Conservation (phyloP, 2,329 filamentous ascomycete genomes). For the Verticillium dahliae region DNA sequence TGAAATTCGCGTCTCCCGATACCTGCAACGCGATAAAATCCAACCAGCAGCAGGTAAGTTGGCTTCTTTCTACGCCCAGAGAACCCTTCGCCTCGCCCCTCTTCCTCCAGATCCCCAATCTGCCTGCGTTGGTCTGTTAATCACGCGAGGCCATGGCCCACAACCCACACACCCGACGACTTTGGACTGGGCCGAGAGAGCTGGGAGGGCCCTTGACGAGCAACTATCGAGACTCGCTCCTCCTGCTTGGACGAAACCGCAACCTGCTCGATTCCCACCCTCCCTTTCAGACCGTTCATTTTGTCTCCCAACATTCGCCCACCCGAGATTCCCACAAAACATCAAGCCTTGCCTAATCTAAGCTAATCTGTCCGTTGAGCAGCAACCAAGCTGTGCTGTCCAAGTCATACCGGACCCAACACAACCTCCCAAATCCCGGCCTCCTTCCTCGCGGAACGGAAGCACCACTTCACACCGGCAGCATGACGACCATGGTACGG, state of each 20-base stretch:
- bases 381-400: neutral
- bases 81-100: neutral
- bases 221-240: neutral
- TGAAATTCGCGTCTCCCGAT: neutral
- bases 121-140: neutral
- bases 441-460: neutral
- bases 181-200: neutral
- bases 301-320: neutral
- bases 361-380: neutral
- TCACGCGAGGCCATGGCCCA: neutral
- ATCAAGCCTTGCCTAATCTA: neutral
- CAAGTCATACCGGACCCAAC: neutral
- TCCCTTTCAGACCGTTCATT: neutral
- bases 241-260: neutral
- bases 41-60: neutral
- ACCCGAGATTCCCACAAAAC: neutral
- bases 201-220: neutral
- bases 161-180: neutral
- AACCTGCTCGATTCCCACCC: neutral
- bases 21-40: neutral
- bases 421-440: neutral
- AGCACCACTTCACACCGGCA: neutral
- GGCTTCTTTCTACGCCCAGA: neutral
- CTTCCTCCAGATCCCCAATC: neutral
- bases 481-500: conserved; percentile 4